Conservation (phyloP, 2,329 filamentous ascomycete species). For the Coniochaeta hoffmannii region DNA sequence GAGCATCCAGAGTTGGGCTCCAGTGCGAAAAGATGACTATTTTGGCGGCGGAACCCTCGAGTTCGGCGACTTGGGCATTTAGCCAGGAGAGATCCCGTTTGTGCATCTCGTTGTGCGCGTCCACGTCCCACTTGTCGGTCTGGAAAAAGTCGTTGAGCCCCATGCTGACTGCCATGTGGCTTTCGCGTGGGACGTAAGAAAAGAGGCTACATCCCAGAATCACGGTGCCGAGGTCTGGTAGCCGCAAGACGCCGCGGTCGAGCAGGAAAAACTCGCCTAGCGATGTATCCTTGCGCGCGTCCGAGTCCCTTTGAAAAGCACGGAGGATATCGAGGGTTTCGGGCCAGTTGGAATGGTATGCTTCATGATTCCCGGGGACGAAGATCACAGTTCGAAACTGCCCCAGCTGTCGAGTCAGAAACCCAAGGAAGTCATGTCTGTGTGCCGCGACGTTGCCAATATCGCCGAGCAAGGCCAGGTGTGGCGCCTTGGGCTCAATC, state of each 20-base stretch:
- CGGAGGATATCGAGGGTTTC: slow-evolving; percentile 19
- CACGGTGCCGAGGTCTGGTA: slow-evolving; percentile 1
- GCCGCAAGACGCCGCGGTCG: slow-evolving; percentile 4
- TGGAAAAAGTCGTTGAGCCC: slow-evolving; percentile 45
- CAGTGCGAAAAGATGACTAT: slow-evolving; percentile 35
- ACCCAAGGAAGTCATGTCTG: slow-evolving; percentile 33
- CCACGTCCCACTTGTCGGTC: slow-evolving; percentile 31
- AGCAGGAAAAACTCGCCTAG: slow-evolving; percentile 25
- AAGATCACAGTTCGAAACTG: slow-evolving; percentile 43
- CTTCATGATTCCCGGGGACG: slow-evolving; percentile 50
- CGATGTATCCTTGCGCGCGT: slow-evolving; percentile 12
- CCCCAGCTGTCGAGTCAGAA: slow-evolving; percentile 38
- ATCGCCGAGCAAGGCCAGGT: slow-evolving; percentile 49
- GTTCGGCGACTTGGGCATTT: slow-evolving; percentile 24
- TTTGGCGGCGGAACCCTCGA: slow-evolving; percentile 15
- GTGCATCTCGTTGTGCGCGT: slow-evolving; percentile 29
- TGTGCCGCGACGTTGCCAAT: slow-evolving; percentile 37
- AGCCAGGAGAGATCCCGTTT: slow-evolving; percentile 33
- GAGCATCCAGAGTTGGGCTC: slow-evolving; percentile 27
- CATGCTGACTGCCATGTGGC: slow-evolving; percentile 28
- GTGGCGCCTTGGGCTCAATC: slow-evolving; percentile 36
- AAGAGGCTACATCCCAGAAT: slow-evolving; percentile 32
- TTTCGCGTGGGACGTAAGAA: slow-evolving; percentile 33
- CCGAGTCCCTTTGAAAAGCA: slow-evolving; percentile 21
- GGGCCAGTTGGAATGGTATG: slow-evolving; percentile 34